Evolutionary conservation across 2,329 filamentous ascomycete species (phyloP), one percentile per base, ranked within the genome.

Genomic region (Aspergillus niger): DNA sequence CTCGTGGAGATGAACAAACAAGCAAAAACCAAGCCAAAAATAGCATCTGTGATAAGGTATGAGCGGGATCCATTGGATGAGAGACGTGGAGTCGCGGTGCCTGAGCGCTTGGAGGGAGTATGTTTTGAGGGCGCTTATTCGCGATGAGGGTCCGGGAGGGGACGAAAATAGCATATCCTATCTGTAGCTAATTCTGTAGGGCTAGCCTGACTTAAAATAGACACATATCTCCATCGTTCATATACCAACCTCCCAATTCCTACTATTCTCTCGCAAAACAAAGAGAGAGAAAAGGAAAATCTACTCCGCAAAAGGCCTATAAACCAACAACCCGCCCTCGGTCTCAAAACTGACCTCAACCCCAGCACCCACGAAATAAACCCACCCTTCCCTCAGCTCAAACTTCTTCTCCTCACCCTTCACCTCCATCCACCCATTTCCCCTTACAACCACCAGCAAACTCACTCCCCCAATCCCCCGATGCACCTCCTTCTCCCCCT

Each of bases 311-410:
- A 72, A 83, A 7, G 82, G 79, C 44, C 77, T 79, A 72, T 82
- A 85, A 39, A 82, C 70, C 48, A 81, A 76, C 66, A 85, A 65
- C 15, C 74, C 76, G 56, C 79, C 77, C 15, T 71, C 64, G 20
- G 80, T 78, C 55, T 74, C 72, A 50, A 84, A 77, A 48, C 81
- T 76, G 11, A 85, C 61, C 58, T 82, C 79, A 3, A 81, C 76
- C 0, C 84, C 85, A 2, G 85, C 84, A 1, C 84, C 87, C n/a
- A 91, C 76, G 71, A 89, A 91, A 69, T 82, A 91, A 10, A 90
- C 84, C 65, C 80, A 85, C 0, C 89, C 89, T 70, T 87, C 85
- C 26, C 81, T 82, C 49, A 90, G 60, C 30, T 84, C 77, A 59
- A 84, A 78, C 15, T 78, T 78, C 67, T 82, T 78, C 30, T 39